These are phyloP conservation scores for Moniliella sp. DNA, from an alignment of 1,284 basidiomycete species.

Conservation along the genomic window DNA sequence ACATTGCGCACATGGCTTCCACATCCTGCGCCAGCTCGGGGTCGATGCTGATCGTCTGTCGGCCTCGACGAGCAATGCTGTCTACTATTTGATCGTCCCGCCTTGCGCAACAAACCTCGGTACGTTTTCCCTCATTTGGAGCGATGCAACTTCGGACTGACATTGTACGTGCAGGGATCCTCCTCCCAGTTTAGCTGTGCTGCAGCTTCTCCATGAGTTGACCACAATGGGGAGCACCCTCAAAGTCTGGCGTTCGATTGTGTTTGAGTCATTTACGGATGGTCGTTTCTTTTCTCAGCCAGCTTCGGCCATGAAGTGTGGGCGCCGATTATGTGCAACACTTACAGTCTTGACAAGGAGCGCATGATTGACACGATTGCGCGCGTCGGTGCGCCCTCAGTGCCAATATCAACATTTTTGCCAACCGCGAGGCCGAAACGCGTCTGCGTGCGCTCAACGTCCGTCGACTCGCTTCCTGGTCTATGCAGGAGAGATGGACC, in stretches of 20 bases:
- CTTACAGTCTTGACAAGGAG: constrained; percentile 70
- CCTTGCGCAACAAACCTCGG: constrained; percentile 41
- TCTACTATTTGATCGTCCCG: constrained; percentile 69
- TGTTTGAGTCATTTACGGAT: constrained; percentile 64
- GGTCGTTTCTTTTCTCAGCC: constrained; percentile 59
- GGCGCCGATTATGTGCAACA: constrained; percentile 54
- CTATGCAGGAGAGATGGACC: constrained; percentile 65
- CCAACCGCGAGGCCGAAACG: constrained; percentile 82
- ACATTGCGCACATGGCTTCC: constrained; percentile 51
- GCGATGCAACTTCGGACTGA: background rate
- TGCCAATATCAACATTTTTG: constrained; percentile 98
- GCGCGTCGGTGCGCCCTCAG: no score
- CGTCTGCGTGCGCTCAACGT: constrained; percentile 66
- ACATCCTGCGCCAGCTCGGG: constrained; percentile 57
- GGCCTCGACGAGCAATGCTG: constrained; percentile 55
- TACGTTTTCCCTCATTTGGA: constrained; percentile 34
- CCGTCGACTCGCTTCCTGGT: constrained; percentile 62
- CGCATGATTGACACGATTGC: constrained; percentile 61
- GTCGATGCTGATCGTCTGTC: constrained; percentile 64
- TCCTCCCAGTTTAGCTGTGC: constrained; percentile 38
- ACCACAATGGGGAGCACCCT: constrained; percentile 53
- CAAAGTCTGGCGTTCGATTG: constrained; percentile 62
- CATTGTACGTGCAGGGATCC: constrained; percentile 9
- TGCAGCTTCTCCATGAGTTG: constrained; percentile 50
- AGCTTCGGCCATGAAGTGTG: constrained; percentile 46